Evolutionary conservation across 805 yeast genomes (phyloP), one percentile per base, ranked within the genome.

Genomic region (Ogataea pignaliae): DNA sequence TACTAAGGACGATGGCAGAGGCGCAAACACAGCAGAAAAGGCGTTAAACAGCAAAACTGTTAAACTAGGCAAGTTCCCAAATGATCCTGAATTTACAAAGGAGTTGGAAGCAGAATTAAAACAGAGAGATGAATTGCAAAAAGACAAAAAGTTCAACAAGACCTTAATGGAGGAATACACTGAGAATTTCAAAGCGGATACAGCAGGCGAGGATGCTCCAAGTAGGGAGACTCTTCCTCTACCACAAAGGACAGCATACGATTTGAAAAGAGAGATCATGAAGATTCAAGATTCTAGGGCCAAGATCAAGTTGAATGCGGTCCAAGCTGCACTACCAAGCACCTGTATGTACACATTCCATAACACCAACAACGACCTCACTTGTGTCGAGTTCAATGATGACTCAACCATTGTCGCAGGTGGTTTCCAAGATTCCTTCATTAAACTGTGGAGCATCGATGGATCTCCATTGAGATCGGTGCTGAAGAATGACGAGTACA

Each of bases 291-390:
- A 91, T 63, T 79, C 91, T 9, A 73, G 96, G 47, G 78, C 86
- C 30, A 79, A 83, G 50, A 80, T 91, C 46, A 76, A 72, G 52
- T 62, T 91, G 41, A 86, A 81, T 18, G 72, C 83, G 5, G 65
- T 77, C 29, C 96, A 86, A 65, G 85, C 95, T 3, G 72, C 88
- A 17, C 78, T 91, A 21, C 99, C 99, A 17, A 85, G 95, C 44
- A 96, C 91, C 31, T 93, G 98, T 65, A 88, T 91, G 96, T 93
- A 93, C 70, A 91, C 98, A 1, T 90, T 93, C 69, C 99, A 93
- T 71, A 93, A 93, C 66, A 87, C 97, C 10, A 84, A 88, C 60
- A 84, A 85, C 52, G 95, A 86, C 48, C 70, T 93, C 74, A 86
- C 95, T n/a, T 79, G 89, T 40, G 61, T 91, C 38, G 86, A 83